Base-by-base conservation (phyloP, 2,329 filamentous ascomycete genomes). In the Claviceps lovelessii region DNA sequence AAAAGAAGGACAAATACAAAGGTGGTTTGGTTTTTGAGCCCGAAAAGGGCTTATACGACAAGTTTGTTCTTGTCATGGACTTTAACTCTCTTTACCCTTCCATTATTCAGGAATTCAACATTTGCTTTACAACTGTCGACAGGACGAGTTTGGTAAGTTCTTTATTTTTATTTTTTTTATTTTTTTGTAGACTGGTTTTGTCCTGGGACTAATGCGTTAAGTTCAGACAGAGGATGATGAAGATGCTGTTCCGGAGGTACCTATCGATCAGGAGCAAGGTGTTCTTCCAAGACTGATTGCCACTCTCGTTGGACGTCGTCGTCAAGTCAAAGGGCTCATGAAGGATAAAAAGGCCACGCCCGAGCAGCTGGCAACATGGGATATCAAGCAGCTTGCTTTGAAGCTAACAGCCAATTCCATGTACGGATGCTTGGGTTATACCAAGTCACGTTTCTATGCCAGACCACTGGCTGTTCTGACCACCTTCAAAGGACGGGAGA, bases 1-100 rank as follows among this genome's bases (percentile, higher is more conserved):
- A 96, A 73, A 98, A 97, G 77, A 98, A 96, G 70, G 94, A 98
- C 73, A 98, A 97, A 71, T 98, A 86, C 76, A 97, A 98, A 74
- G 93, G 93, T 67, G 93, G 94, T 76, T 83, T 98, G 37, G 93
- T 98, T 55, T 97, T 98, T 63, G 93, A 98, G 68, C 93, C 93
- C 5, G 90, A 97, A 68, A 96, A 91, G 70, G 93, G 94, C 19
- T 79, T 98, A 5, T 98, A 98, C 66, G 93, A 98, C 77, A 95
- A 94, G 72, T 96, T 94, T 69, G 87, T 98, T 54, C 80, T 98
- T 55, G 94, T 98, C 70, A 98, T 98, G 94, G 93, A 98, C 76
- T 98, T 98, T 76, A 98, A 98, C 78, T 96, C 90, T 63, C 76
- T 98, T 58, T 98, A 98, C 64, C 93, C 93, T 37, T 96, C 89